Evolutionary conservation across 2,329 filamentous ascomycete genomes (phyloP), one percentile per base, ranked within the genome.

Genomic region (Elsinoe fawcettii): DNA sequence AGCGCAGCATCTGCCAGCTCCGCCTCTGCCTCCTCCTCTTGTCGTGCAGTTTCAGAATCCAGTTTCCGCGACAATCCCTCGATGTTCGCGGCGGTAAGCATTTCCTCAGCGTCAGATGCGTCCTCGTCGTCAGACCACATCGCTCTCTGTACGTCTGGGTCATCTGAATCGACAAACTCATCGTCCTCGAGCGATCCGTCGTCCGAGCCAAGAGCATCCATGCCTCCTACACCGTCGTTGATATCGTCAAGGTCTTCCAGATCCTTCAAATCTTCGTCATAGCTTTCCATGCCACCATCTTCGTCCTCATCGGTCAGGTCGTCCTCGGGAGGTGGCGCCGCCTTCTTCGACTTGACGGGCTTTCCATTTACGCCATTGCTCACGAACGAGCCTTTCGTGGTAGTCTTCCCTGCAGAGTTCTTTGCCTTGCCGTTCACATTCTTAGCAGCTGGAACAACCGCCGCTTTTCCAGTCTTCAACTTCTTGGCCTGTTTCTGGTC

Each of bases 121-220:
- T 92, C 88, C 65, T 95, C 90, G 67, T 97, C 92, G 62, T 97
- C 93, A 0, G 93, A 97, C 78, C 95, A 99, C 78, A 96, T 89
- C 62, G 85, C 82, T 66, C 80, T 80, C 69, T 73, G 78, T 68
- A 63, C 61, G 66, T 74, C 67, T 62, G 70, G 62, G 62, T 83
- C 80, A 62, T 91, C 88, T 11, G 88, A 92, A 68, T 92, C 87
- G 58, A 75, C 61, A 20, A 76, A 67, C 57, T 76, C 73, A 16
- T 71, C 71, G 59, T 77, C 65, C 61, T 70, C 64, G 62, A 73
- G 68, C 60, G 74, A 66, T 43, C 77, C 63, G 49, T 69, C 63
- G 51, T 72, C 65, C 36, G 70, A 69, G 20, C 69, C 70, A 20
- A 73, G 66, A 55, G 68, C 67, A 66, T 76, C 69, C 34, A 75